Conservation (phyloP, 768 basidiomycete genomes). For the Auricularia heimuer region DNA sequence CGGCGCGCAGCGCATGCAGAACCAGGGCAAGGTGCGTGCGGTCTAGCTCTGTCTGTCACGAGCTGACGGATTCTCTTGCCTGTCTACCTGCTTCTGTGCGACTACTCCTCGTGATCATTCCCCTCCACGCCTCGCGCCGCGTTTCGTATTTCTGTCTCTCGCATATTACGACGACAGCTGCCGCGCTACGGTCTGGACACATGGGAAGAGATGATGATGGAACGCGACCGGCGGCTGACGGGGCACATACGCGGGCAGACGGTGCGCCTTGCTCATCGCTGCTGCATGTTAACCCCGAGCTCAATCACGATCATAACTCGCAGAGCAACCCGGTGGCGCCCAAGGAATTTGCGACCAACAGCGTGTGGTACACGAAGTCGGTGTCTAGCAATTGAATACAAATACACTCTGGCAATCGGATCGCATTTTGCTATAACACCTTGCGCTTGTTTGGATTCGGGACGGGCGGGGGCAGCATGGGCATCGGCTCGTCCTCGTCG, state of each 20-base stretch:
- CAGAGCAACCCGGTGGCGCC: slow-evolving; percentile 65
- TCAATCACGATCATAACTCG: neutral
- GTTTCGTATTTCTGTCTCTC: neutral
- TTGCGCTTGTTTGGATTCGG: no score
- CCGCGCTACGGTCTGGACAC: slow-evolving; percentile 75
- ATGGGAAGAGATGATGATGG: slow-evolving; percentile 97
- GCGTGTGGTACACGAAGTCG: slow-evolving; percentile 51
- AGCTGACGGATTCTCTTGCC: no score
- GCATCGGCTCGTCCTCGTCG: neutral
- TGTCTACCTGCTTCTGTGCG: no score
- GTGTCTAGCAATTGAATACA: neutral
- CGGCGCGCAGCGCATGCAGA: slow-evolving; percentile 67
- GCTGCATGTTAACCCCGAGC: neutral
- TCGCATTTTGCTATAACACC: no score
- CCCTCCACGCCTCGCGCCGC: no score
- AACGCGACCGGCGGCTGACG: slow-evolving; percentile 77
- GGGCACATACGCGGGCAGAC: slow-evolving; percentile 80
- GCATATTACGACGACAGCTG: slow-evolving; percentile 37
- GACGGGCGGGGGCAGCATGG: no score
- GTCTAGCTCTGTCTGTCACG: no score
- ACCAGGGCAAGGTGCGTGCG: slow-evolving; percentile 72
- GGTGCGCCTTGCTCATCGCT: slow-evolving; percentile 38
- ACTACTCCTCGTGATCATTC: no score
- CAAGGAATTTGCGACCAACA: slow-evolving; percentile 59
- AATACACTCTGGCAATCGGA: no score